phyloP scores from a whole-genome alignment of 768 basidiomycete species.

The Melanogaster broomeanus region DNA sequence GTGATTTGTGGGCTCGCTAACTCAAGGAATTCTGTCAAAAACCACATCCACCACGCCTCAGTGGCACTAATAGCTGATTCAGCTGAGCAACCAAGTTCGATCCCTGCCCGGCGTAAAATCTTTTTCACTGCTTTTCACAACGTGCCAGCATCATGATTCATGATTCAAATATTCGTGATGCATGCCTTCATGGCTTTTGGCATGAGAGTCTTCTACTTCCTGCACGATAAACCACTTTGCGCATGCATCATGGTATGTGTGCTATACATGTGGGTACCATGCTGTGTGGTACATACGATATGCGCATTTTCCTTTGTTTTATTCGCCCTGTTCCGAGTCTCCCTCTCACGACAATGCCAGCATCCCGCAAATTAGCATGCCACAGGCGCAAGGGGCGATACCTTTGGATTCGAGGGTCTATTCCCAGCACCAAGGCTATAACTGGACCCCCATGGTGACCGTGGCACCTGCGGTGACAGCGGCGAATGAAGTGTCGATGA shows the following conservation, averaged over 20 bases:
- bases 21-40: too few relatives aligned
- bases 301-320: too few relatives aligned
- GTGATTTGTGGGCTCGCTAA: too few relatives aligned
- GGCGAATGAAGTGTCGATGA: constrained; percentile 7
- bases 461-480: constrained; percentile 1
- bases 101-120: not conserved
- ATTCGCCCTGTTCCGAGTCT: too few relatives aligned
- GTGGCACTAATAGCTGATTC: not conserved
- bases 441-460: constrained; percentile 1
- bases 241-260: too few relatives aligned
- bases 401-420: not conserved
- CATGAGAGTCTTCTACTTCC: constrained; percentile 1
- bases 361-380: not conserved
- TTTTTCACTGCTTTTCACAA: not conserved
- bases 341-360: too few relatives aligned
- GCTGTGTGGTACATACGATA: too few relatives aligned
- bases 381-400: not conserved
- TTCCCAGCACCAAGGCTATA: constrained; percentile 3
- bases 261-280: too few relatives aligned
- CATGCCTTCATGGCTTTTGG: too few relatives aligned
- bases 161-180: too few relatives aligned
- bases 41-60: not conserved
- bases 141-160: not conserved
- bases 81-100: not conserved
- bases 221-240: not conserved